phyloP scores from a whole-genome alignment of 2,329 filamentous ascomycete species.

The Claviceps quebecensis region DNA sequence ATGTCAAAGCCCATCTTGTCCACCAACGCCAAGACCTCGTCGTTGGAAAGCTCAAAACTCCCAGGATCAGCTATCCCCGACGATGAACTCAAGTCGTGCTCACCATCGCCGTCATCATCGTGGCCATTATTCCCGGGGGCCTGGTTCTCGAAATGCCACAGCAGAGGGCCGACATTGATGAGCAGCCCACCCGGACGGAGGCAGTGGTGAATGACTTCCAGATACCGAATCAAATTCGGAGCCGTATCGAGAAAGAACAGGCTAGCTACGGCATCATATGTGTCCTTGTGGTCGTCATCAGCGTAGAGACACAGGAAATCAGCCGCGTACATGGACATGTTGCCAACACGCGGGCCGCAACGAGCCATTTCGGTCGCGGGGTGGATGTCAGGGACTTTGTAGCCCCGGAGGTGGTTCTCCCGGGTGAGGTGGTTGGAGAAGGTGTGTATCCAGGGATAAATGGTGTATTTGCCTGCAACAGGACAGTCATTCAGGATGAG shows the following conservation, averaged over 20 bases:
- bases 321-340: constrained; percentile 85
- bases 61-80: constrained; percentile 77
- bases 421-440: constrained; percentile 77
- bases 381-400: constrained; percentile 69
- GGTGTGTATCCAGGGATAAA: constrained; percentile 75
- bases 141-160: constrained; percentile 90
- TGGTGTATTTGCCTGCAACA: constrained; percentile 46
- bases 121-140: constrained; percentile 43
- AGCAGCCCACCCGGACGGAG: constrained; percentile 66
- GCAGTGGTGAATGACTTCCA: constrained; percentile 69
- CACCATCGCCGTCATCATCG: constrained; percentile 35
- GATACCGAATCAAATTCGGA: constrained; percentile 79
- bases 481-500: constrained; percentile 59
- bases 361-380: constrained; percentile 41
- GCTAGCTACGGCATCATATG: constrained; percentile 71
- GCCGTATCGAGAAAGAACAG: constrained; percentile 98
- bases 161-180: constrained; percentile 77
- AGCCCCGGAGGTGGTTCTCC: constrained; percentile 58
- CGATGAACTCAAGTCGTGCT: constrained; percentile 32
- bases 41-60: constrained; percentile 76
- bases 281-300: constrained; percentile 41
- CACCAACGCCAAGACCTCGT: constrained; percentile 71
- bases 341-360: constrained; percentile 28
- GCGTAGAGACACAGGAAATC: constrained; percentile 86
- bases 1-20: constrained; percentile 63